Evolutionary conservation across 2,329 filamentous ascomycete genomes (phyloP), one percentile per base, ranked within the genome.

Genomic region (Beauveria asiatica): DNA sequence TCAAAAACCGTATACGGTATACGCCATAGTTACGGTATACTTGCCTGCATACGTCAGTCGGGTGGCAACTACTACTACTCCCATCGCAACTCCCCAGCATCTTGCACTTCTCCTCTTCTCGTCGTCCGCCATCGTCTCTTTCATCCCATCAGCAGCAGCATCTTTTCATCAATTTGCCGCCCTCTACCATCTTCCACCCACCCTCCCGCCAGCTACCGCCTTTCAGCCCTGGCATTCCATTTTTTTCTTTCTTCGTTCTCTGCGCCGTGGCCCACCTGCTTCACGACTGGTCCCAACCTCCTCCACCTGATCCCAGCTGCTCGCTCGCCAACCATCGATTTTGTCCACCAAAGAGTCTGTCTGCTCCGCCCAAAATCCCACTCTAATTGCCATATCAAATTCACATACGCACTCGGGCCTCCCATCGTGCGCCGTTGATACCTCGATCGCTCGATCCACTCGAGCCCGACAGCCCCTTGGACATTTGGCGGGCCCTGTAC

Each of bases 251-350:
- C 33, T 37, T 37, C 33, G 13, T 37, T 50, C 39, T 45, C 8
- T 51, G 48, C 27, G 49, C 49, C 19, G 48, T n/a, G 57, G 57
- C 57, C 57, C 57, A 59, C 57, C 48, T 41, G 39, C 42, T 48
- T 48, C 33, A 51, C 44, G 10, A 37, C 41, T 59, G 57, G 13
- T 37, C 13, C 57, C 57, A 59, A 53, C 57, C 57, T 58, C 56
- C 56, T 53, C 49, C 57, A 53, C 57, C 48, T 53, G 49, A 59
- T 59, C 57, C 57, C 57, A 59, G 57, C 57, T 59, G 44, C 56
- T 44, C 17, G 54, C 37, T 42, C 48, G 10, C 46, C 56, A 51
- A 58, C 19, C 23, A 23, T 52, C 56, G 27, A 52, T 16, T 59
- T 52, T 19, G 46, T 46, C 41, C 23, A 59, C 48, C 57, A 41